These are phyloP conservation scores for Metarhizium guizhouense DNA, from an alignment of 2,329 filamentous ascomycete species.

Conservation along the genomic window DNA sequence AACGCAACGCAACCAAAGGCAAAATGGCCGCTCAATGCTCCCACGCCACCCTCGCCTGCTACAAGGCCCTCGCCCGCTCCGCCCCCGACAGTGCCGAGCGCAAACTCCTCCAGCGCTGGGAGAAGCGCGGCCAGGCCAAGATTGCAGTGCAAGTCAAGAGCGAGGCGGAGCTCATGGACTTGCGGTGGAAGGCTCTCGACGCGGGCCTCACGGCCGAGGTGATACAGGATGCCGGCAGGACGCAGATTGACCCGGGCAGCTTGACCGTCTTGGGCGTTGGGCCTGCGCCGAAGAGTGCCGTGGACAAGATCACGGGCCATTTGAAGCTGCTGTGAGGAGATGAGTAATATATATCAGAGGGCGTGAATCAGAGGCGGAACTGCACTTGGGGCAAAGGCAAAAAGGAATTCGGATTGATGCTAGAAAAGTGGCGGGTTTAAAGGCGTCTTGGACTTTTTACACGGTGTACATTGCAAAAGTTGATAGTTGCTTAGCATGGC, in stretches of 20 bases:
- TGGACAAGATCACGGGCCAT: conserved; percentile 77
- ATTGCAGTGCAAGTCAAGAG: conserved; percentile 83
- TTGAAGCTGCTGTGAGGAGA: conserved; percentile 64
- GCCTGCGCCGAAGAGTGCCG: conserved; percentile 72
- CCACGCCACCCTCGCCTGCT: conserved; percentile 95
- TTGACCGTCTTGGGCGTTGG: conserved; percentile 83
- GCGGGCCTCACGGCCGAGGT: conserved; percentile 81
- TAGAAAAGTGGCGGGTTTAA: neutral
- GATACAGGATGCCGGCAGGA: conserved; percentile 91
- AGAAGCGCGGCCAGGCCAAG: conserved; percentile 80
- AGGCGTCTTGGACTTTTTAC: neutral
- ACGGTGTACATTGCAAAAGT: neutral
- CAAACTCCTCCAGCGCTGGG: conserved; percentile 72
- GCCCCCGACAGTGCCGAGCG: conserved; percentile 45
- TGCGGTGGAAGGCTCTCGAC: conserved; percentile 71
- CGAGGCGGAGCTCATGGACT: conserved; percentile 68
- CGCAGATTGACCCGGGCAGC: conserved; percentile 90
- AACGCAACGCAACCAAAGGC: conserved; percentile 39
- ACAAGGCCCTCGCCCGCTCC: conserved; percentile 67
- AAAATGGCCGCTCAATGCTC: conserved; percentile 96
- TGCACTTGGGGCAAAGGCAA: neutral
- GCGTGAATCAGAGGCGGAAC: too few species aligned
- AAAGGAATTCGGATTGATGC: neutral
- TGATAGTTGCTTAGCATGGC: too few species aligned
- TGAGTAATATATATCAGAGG: neutral